phyloP scores from a whole-genome alignment of 495 filamentous ascomycete species.

The Podospora didyma region DNA sequence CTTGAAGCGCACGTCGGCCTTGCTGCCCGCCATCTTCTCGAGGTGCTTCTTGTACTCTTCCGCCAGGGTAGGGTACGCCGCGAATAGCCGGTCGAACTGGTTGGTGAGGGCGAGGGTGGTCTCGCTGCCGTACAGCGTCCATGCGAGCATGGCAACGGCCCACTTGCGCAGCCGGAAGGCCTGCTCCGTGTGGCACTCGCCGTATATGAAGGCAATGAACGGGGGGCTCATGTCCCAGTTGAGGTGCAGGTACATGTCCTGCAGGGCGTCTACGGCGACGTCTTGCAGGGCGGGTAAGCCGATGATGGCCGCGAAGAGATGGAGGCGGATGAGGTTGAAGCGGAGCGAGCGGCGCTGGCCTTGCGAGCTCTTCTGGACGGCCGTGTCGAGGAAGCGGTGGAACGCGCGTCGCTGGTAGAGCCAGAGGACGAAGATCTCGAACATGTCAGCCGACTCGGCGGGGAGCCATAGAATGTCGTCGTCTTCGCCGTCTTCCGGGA shows the following conservation, averaged over 20 bases:
- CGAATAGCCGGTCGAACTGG: conserved; percentile 33
- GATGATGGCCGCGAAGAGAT: conserved; percentile 44
- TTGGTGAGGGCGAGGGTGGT: conserved; percentile 12
- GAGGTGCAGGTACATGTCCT: conserved; percentile 46
- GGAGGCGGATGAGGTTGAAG: conserved; percentile 41
- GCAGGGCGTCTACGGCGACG: conserved; percentile 44
- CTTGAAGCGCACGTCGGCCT: conserved; percentile 43
- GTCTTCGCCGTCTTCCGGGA: conserved; percentile 1
- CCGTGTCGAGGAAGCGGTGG: conserved; percentile 33
- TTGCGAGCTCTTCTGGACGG: conserved; percentile 22
- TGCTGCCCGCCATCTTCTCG: conserved; percentile 35
- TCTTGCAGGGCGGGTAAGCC: conserved; percentile 40
- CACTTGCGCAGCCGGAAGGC: conserved; percentile 42
- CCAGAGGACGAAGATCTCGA: conserved; percentile 45
- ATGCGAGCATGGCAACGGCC: conserved; percentile 48
- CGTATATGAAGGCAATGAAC: conserved; percentile 42
- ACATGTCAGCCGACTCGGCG: conserved; percentile 41
- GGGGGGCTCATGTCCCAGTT: conserved; percentile 45
- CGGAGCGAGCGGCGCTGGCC: conserved; percentile 22
- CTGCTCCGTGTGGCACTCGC: conserved; percentile 36
- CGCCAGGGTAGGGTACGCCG: conserved; percentile 30
- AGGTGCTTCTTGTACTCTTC: conserved; percentile 42
- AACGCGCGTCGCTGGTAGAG: conserved; percentile 36
- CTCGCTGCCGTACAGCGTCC: conserved; percentile 32
- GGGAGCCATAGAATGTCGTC: conserved; percentile 35